Evolutionary conservation across 352 stramenopile genomes (phyloP), one percentile per base, ranked within the genome.

Genomic region (Phytophthora pini): DNA sequence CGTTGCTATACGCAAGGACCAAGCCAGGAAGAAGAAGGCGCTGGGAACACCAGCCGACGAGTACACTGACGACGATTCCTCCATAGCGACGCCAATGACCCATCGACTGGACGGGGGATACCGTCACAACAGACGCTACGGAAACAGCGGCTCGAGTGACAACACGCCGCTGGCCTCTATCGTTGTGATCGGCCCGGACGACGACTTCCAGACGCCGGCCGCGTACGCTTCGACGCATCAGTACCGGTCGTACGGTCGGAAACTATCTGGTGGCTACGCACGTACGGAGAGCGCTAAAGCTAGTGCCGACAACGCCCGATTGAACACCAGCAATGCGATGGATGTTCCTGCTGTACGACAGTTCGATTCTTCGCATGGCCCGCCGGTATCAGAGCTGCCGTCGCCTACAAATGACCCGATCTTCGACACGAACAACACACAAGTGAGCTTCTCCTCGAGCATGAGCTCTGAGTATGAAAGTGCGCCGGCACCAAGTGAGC

Each of bases 1-100:
- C 46, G 60, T 76, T 7, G 68, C 74, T 20, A 46, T 80, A 10
- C 74, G 71, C 20, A 77, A 62, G 15, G 51, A 69, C 27, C 53
- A 68, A 24, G 47, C 20, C 40, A 62, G 39, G 15, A 72, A 64
- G 49, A 56, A 61, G 3, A 77, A 65, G 3, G 68, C 47, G 27
- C 63, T 75, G 2, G 58, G 63, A 34, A 87, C 73, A 9, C 76
- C 74, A 2, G 44, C 24, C 24, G 56, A 77, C 5, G 61, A 76
- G 32, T 67, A 56, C 32, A 57, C 45, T 1, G 47, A 65, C 27
- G 54, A 76, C 4, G 40, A 62, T 5, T 76, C 55, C 8, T 60
- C 44, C 9, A 47, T 70, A 20, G 55, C 10, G 17, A 72, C 55
- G 9, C 60, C 70, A 1, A 62, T 56, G 40, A 69, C 55, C 1